Evolutionary conservation across 352 stramenopile genomes (phyloP).

Genomic region (Pythium pyrilobum): DNA sequence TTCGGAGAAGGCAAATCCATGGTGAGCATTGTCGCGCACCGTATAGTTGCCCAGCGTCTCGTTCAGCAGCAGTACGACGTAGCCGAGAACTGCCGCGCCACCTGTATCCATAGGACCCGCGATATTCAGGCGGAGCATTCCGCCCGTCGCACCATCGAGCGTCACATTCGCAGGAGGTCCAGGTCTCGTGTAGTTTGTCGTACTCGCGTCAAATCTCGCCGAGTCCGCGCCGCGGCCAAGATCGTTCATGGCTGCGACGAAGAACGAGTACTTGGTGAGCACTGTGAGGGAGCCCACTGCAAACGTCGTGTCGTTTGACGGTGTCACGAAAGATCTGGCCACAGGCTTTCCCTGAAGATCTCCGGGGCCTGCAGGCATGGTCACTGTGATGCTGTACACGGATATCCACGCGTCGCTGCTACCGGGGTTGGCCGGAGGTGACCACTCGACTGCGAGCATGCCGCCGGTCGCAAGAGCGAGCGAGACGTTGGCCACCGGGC

Average conservation of each 20-base stretch:
- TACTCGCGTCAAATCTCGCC: constrained; percentile 12
- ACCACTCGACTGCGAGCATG: constrained; percentile 37
- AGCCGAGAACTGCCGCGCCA: constrained; percentile 32
- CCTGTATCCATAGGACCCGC: constrained; percentile 30
- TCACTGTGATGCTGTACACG: constrained; percentile 26
- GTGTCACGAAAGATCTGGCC: constrained; percentile 13
- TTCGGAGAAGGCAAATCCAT: not conserved
- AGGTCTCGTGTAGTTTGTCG: constrained; percentile 37
- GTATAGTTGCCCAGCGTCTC: not conserved
- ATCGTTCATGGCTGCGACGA: constrained; percentile 34
- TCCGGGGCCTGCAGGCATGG: not conserved
- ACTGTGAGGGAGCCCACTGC: constrained; percentile 22
- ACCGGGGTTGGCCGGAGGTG: constrained; percentile 38
- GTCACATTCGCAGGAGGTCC: constrained; percentile 18
- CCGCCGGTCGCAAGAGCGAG: constrained; percentile 35
- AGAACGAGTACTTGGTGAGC: constrained; percentile 29
- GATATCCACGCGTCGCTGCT: constrained; percentile 30
- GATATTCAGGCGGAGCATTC: constrained; percentile 34
- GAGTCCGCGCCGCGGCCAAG: constrained; percentile 25
- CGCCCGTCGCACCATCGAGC: constrained; percentile 33
- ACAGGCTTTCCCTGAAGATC: not conserved
- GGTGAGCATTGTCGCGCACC: no score
- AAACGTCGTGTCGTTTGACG: constrained; percentile 31
- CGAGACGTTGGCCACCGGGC: constrained; percentile 12
- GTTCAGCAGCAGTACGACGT: constrained; percentile 19